Base-by-base conservation (phyloP, 1,284 basidiomycete genomes). In the Bondarzewia mesenterica region DNA sequence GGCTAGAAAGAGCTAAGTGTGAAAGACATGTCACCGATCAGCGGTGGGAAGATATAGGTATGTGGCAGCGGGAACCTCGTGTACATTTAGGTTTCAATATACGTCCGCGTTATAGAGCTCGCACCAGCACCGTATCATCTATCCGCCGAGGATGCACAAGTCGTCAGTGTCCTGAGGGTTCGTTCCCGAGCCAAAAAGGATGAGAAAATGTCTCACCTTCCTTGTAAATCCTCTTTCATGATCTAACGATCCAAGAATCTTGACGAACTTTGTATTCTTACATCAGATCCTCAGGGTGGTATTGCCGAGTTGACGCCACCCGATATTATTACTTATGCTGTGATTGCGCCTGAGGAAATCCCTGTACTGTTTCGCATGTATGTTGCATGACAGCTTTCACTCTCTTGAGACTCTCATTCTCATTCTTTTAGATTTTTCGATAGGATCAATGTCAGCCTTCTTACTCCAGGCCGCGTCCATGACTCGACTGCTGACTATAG, bases 331-430 rank as follows among this genome's bases (percentile, higher is more conserved):
- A 69, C 66, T 52, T 63, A 71, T 44, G 75, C 74, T 44, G 58
- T 61, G 2, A 59, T 80, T 18, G 69, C 71, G 52, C 75, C 75
- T n/a, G 66, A 71, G 44, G 80, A 84, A 48, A 77, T 82, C n/a
- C 58, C 67, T 27, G 70, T 77, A 41, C 64, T 85, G 7, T 85
- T 85, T 57, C 58, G 67, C 26, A 72, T 84, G 77, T 78, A 58
- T 52, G 76, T 58, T 39, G 22, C 26, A 7, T 16, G 39, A 43
- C 23, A 22, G 32, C 15, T 42, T 46, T 44, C 21, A 32, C 6
- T 32, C n/a, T n/a, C n/a, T n/a, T n/a, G n/a, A n/a, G 29, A 32
- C n/a, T 7, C 35, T 42, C 18, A 39, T 46, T 16, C 35, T 26
- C 45, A 25, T 23, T n/a, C 44, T 23, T 35, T n/a, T 43, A 80